Base-by-base conservation (phyloP, 805 yeast genomes). In the Kodamaea hsintzibuensis region DNA sequence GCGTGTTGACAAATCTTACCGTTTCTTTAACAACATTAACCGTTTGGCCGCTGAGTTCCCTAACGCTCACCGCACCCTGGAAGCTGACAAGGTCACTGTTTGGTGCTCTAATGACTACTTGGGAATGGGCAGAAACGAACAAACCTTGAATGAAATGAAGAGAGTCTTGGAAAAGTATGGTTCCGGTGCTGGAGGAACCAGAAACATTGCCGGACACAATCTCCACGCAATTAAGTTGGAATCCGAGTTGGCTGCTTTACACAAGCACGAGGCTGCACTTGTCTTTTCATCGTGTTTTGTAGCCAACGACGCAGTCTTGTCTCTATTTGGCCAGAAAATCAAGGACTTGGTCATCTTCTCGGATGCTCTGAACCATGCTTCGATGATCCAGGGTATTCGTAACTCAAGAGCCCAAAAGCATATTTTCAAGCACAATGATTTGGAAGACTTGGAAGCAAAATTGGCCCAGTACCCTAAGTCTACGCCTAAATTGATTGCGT, bases 21-120 rank as follows among this genome's bases (percentile, higher is more conserved):
- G 99, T 64, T 93, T 82, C 72, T 95, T 95, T 82, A 95, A 95
- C 82, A 95, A 95, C 79, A 91, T 95, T 77, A 95, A 95, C 79
- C 86, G 99, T 62, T 80, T 95, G 62, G 98, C 98, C 47, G 79
- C 84, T 56, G 97, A 93, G 68, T 95, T 91, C 67, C 99, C 99
- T 44, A 77, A 77, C 64, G 99, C 99, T 38, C 99, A 95, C 68
- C 83, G 95, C 60, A 80, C 85, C 54, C 57, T 67, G 38, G 90
- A 86, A 65, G 77, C 77, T 13, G 96, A 91, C 64, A 89, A 89
- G 67, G 99, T 95, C 55, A 91, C 96, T 50, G 99, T 95, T 55
- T 95, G 99, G 99, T 95, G 99, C 68, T 92, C 99, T 42, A 95
- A 95, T 71, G 99, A 95, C 72, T 95, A 95, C 70, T 79, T 95